Evolutionary conservation across 2,329 filamentous ascomycete genomes (phyloP).

Genomic region (Hawksworthiomyces lignivorus): DNA sequence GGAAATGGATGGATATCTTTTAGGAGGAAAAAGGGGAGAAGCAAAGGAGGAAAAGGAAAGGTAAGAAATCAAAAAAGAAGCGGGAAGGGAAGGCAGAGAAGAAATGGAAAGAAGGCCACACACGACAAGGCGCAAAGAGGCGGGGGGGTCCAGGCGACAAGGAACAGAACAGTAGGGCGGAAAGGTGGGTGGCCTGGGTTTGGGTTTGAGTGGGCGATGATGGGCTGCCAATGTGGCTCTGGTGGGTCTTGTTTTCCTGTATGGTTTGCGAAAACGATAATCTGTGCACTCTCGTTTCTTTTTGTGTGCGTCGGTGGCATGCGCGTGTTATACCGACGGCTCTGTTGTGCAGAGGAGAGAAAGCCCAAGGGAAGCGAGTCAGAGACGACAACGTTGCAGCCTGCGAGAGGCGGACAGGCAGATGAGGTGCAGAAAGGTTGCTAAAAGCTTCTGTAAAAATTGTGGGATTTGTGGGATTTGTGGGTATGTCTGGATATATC

Average conservation of each 20-base stretch:
- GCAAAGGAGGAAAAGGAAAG: slow-evolving; percentile 19
- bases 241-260: too few species aligned
- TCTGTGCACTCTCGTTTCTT: too few species aligned
- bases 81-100: slow-evolving; percentile 12
- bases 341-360: not conserved
- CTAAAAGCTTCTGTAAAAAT: too few species aligned
- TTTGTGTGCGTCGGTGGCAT: too few species aligned
- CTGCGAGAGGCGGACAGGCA: not conserved
- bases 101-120: slow-evolving; percentile 9
- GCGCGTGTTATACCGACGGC: too few species aligned
- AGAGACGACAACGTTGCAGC: not conserved
- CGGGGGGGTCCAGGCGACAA: not conserved
- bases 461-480: too few species aligned
- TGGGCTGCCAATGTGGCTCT: slow-evolving; percentile 6
- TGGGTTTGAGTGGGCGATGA: slow-evolving; percentile 3
- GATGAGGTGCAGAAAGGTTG: too few species aligned
- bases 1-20: not conserved
- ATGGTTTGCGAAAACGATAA: too few species aligned
- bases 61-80: slow-evolving; percentile 17
- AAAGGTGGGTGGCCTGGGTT: not conserved
- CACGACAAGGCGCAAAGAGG: not conserved
- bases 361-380: not conserved
- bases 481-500: not conserved
- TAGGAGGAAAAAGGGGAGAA: too few species aligned
- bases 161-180: not conserved